These are phyloP conservation scores for Amauroascus niger DNA, from an alignment of 2,329 filamentous ascomycete genomes.

Conservation along the genomic window DNA sequence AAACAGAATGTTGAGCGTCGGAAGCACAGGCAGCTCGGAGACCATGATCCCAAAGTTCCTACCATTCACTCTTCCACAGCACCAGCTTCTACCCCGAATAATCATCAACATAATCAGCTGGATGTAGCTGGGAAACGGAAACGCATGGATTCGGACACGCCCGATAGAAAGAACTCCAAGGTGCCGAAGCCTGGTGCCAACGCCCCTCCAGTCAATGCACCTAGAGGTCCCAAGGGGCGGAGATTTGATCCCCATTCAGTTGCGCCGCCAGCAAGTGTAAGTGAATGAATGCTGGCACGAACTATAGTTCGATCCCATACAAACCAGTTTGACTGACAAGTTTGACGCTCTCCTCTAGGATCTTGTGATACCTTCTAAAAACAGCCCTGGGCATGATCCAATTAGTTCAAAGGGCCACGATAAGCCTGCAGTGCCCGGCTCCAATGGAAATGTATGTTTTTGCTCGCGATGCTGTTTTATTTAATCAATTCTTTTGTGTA, in stretches of 20 bases:
- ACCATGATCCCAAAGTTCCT: constrained; percentile 39
- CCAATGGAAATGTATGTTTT: constrained; percentile 7
- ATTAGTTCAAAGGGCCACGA: constrained; percentile 14
- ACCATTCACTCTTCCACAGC: constrained; percentile 25
- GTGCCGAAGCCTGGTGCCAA: constrained; percentile 22
- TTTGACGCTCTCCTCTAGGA: constrained; percentile 21
- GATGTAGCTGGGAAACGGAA: constrained; percentile 26
- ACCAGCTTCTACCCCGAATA: constrained; percentile 15
- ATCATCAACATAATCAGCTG: constrained; percentile 4
- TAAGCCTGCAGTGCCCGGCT: background rate
- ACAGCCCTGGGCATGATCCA: constrained; percentile 26
- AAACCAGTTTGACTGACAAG: background rate
- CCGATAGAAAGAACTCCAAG: constrained; percentile 23
- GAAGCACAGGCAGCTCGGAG: constrained; percentile 35
- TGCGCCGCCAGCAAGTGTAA: constrained; percentile 19
- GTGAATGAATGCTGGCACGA: constrained; percentile 16
- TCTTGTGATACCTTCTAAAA: constrained; percentile 34
- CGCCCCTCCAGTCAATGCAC: constrained; percentile 20
- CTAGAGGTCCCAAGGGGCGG: constrained; percentile 17
- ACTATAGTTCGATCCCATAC: constrained; percentile 6
- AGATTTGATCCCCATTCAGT: constrained; percentile 20
- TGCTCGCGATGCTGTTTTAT: background rate
- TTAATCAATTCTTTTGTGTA: background rate
- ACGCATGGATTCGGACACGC: constrained; percentile 22
- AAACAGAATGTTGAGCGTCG: constrained; percentile 32